Conservation (phyloP, 108 stramenopile species). For the Poteriospumella lacustris region DNA sequence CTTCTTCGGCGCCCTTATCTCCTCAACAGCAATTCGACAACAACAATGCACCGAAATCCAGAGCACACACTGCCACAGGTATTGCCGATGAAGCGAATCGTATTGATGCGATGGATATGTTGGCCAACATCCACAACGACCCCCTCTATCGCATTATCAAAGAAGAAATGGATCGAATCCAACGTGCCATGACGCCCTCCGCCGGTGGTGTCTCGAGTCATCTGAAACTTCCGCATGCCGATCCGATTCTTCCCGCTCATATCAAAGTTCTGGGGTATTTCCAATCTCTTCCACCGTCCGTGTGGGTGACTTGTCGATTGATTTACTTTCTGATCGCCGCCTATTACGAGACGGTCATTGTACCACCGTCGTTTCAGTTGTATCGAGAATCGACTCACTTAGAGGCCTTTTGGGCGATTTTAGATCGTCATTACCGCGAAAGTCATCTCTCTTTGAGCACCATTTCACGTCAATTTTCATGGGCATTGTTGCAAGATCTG, state of each 20-base stretch:
- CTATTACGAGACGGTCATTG: background rate
- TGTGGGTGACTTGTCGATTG: constrained; percentile 11
- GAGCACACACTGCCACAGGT: too few relatives aligned
- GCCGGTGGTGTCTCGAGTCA: too few relatives aligned
- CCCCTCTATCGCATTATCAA: background rate
- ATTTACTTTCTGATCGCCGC: background rate
- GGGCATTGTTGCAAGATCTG: background rate
- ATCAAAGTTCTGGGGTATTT: background rate
- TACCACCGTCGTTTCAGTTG: background rate
- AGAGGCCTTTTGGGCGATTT: background rate
- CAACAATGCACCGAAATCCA: too few relatives aligned
- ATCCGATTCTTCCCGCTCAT: background rate
- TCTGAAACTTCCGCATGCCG: too few relatives aligned
- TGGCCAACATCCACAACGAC: background rate
- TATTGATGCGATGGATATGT: too few relatives aligned
- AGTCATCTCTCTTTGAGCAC: background rate
- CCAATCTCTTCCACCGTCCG: background rate
- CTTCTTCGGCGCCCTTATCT: too few relatives aligned
- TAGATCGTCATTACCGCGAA: background rate
- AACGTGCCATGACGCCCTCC: background rate
- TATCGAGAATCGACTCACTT: background rate
- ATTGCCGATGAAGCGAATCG: too few relatives aligned
- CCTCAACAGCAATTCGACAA: too few relatives aligned
- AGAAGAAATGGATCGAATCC: constrained; percentile 18
- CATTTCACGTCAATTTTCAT: background rate